A percentile compares a stretch with the other conserved stretches of the same genome.
Conservation (phyloP, 148 eudicot species). For the Diospyros kaki region DNA sequence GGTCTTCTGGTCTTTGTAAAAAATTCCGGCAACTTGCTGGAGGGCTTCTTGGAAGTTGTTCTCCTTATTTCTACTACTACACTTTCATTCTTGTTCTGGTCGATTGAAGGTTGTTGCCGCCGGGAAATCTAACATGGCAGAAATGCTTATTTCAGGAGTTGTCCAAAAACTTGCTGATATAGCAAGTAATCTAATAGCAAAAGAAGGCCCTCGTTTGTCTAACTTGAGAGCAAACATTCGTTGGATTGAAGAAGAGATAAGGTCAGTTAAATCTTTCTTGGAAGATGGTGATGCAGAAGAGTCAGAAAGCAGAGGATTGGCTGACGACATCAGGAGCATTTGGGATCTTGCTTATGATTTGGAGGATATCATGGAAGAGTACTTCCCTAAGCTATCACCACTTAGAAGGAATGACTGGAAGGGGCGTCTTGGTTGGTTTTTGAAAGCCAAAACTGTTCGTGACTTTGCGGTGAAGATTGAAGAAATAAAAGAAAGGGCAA, state of each 20-base stretch:
- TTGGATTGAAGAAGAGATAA: conserved; percentile 14
- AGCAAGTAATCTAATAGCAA: neutral
- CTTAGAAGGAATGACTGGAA: neutral
- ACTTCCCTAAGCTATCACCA: neutral
- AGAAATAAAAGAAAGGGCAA: neutral
- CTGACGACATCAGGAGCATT: too few species aligned
- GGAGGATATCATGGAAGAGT: conserved; percentile 11
- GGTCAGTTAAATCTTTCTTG: conserved; percentile 4
- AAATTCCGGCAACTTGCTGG: too few species aligned
- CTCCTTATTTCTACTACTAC: too few species aligned
- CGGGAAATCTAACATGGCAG: neutral
- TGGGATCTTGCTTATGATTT: conserved; percentile 13
- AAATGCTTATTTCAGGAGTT: neutral
- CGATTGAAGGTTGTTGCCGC: too few species aligned
- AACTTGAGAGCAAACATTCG: neutral
- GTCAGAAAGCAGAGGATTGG: too few species aligned
- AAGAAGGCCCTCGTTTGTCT: conserved; percentile 6
- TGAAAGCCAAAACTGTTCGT: neutral
- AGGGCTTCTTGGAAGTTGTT: too few species aligned
- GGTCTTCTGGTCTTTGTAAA: too few species aligned
- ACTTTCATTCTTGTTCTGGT: too few species aligned
- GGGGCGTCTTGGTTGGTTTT: too few species aligned
- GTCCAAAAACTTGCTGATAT: neutral
- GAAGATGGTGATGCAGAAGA: too few species aligned
- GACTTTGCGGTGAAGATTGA: neutral